These are phyloP conservation scores for Houttuynia cordata DNA, from an alignment of 164 flowering plant genomes.

Conservation along the genomic window DNA sequence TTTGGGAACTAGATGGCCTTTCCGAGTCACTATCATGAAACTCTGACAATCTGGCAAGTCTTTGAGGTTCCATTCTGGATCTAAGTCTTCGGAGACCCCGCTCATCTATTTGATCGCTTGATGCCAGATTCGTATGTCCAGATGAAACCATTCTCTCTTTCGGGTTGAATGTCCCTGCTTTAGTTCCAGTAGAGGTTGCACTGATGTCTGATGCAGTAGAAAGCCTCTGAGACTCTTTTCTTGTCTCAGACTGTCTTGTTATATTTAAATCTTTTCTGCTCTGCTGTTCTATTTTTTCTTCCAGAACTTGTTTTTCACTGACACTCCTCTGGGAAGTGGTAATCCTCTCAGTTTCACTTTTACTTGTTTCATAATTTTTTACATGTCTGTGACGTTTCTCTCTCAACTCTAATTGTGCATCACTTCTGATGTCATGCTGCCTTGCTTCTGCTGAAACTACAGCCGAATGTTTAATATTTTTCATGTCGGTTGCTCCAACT, in stretches of 20 bases:
- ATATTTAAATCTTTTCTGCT: slow-evolving; percentile 6
- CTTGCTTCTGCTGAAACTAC: slow-evolving; percentile 12
- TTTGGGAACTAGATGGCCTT: slow-evolving; percentile 20
- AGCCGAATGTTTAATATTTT: slow-evolving; percentile 15
- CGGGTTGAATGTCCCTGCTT: slow-evolving; percentile 11
- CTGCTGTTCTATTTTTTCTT: slow-evolving; percentile 5
- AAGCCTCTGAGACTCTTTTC: slow-evolving; percentile 19
- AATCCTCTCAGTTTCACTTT: neutral
- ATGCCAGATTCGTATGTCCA: neutral
- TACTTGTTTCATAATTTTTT: neutral
- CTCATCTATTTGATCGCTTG: neutral
- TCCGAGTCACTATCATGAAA: slow-evolving; percentile 17
- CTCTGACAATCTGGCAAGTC: slow-evolving; percentile 10
- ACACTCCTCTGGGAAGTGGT: neutral
- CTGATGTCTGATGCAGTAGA: slow-evolving; percentile 13
- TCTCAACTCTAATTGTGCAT: slow-evolving; percentile 7
- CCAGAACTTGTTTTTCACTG: neutral
- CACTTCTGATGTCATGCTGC: slow-evolving; percentile 15
- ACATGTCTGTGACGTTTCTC: neutral
- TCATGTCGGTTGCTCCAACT: slow-evolving; percentile 20
- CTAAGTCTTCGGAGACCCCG: slow-evolving; percentile 5
- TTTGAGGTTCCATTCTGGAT: slow-evolving; percentile 18
- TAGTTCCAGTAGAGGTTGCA: slow-evolving; percentile 10
- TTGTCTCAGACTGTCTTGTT: slow-evolving; percentile 9
- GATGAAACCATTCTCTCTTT: neutral